phyloP scores from a whole-genome alignment of 257 asterid genomes.

The Striga asiatica region DNA sequence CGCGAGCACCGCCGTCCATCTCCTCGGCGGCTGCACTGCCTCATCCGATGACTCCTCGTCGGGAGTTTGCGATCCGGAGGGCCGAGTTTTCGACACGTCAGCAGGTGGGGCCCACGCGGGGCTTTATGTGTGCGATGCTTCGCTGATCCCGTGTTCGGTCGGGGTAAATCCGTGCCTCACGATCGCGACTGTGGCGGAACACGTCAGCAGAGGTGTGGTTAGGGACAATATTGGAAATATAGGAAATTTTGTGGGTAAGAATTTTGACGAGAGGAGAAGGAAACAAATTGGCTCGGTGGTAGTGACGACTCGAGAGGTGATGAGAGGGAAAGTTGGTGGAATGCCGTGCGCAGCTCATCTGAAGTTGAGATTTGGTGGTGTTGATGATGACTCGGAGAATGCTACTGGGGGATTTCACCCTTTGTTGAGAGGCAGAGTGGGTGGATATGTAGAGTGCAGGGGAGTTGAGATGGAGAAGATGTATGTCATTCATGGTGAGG shows the following conservation, averaged over 20 bases:
- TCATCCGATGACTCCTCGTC: slow-evolving; percentile 30
- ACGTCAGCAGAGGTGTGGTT: slow-evolving; percentile 26
- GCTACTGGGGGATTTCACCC: neutral
- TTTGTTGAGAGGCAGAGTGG: slow-evolving; percentile 28
- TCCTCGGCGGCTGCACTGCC: slow-evolving; percentile 43
- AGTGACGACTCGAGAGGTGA: slow-evolving; percentile 23
- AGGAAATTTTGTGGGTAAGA: neutral
- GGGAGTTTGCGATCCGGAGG: slow-evolving; percentile 38
- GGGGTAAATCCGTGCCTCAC: slow-evolving; percentile 50
- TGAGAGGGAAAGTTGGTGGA: slow-evolving; percentile 45
- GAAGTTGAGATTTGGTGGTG: slow-evolving; percentile 18
- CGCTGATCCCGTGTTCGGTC: slow-evolving; percentile 46
- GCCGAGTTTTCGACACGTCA: slow-evolving; percentile 37
- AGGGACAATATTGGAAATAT: slow-evolving; percentile 7
- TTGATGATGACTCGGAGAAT: neutral
- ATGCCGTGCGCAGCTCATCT: slow-evolving; percentile 33
- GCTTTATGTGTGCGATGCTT: slow-evolving; percentile 44
- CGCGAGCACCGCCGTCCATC: slow-evolving; percentile 46
- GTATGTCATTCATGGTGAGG: slow-evolving; percentile 34
- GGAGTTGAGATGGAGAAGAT: slow-evolving; percentile 30
- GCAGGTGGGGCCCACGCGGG: slow-evolving; percentile 30
- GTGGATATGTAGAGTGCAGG: slow-evolving; percentile 27
- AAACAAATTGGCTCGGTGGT: neutral
- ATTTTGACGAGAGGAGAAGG: slow-evolving; percentile 3
- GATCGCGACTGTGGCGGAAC: slow-evolving; percentile 41